Percentiles rank a stretch among this genome's conserved stretches.
Evolutionary conservation across 2,329 filamentous ascomycete species (phyloP).

Genomic region (Cladosporium sp.): DNA sequence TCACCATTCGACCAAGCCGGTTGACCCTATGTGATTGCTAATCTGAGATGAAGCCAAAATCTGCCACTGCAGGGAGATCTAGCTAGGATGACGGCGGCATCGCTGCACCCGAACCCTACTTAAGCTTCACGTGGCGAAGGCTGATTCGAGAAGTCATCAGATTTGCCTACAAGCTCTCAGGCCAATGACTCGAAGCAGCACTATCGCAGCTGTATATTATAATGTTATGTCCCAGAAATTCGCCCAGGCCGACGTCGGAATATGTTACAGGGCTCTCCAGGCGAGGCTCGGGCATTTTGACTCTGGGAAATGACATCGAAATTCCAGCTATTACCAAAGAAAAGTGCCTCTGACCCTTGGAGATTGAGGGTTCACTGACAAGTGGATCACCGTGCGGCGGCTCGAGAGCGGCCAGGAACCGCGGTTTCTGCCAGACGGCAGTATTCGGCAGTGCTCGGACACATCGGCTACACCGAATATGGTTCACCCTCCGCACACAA

Average conservation of each 20-base stretch:
- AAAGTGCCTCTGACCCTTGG: slow-evolving; percentile 10
- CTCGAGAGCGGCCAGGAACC: background rate
- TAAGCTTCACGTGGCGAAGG: slow-evolving; percentile 1
- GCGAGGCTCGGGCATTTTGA: slow-evolving; percentile 5
- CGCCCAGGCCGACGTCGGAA: background rate
- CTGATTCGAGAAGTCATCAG: background rate
- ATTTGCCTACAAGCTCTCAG: background rate
- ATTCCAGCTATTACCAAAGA: background rate
- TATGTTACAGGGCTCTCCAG: background rate
- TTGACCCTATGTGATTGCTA: background rate
- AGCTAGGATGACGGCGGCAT: background rate
- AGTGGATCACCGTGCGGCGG: slow-evolving; percentile 3
- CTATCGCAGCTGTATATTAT: background rate
- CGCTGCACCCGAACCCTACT: background rate
- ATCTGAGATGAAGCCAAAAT: background rate
- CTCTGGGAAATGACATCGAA: slow-evolving; percentile 10
- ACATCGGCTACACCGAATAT: slow-evolving; percentile 13
- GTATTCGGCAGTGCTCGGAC: slow-evolving; percentile 5
- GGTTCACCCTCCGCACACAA: background rate
- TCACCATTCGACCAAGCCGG: background rate
- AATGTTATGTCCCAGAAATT: background rate
- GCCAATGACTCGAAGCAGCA: background rate
- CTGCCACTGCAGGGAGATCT: background rate
- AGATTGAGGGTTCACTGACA: slow-evolving; percentile 13
- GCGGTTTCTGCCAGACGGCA: background rate